Conservation (phyloP, 371 early-diverging fungal species). For the Mucor mucedo region DNA sequence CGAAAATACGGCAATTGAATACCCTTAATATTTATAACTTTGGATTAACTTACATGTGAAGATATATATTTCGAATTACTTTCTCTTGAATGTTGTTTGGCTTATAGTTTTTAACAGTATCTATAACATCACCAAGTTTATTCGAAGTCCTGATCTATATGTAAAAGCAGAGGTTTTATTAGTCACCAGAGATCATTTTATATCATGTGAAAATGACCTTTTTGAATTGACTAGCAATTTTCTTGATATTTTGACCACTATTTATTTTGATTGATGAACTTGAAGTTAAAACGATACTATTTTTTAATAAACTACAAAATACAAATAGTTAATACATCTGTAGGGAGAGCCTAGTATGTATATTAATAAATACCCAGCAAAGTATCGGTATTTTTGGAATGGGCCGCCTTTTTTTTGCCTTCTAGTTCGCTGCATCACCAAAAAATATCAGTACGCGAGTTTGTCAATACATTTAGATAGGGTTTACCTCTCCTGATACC, state of each 20-base stretch:
- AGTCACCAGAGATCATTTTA: conserved; percentile 28
- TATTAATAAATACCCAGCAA: conserved; percentile 23
- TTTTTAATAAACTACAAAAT: conserved; percentile 19
- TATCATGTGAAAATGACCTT: conserved; percentile 23
- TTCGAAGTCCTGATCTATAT: conserved; percentile 14
- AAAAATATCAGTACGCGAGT: conserved; percentile 18
- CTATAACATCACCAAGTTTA: conserved; percentile 13
- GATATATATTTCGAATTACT: conserved; percentile 12
- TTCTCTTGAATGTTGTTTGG: conserved; percentile 5
- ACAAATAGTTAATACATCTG: conserved; percentile 23
- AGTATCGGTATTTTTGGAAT: conserved; percentile 20
- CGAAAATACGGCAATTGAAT: no score
- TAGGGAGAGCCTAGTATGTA: conserved; percentile 22
- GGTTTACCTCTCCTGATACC: conserved; percentile 19
- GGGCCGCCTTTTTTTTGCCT: conserved; percentile 19
- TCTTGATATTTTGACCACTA: conserved; percentile 16
- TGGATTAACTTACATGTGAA: conserved; percentile 19
- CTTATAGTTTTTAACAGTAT: conserved; percentile 12
- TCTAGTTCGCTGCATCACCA: conserved; percentile 8
- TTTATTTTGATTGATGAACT: conserved; percentile 17
- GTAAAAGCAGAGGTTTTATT: conserved; percentile 23
- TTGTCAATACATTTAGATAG: conserved; percentile 18
- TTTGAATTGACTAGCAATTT: conserved; percentile 28
- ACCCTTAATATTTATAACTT: conserved; percentile 25
- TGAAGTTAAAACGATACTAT: conserved; percentile 10